Evolutionary conservation across 2,329 filamentous ascomycete species (phyloP), one percentile per base, ranked within the genome.

Genomic region (Venturia carpophila): DNA sequence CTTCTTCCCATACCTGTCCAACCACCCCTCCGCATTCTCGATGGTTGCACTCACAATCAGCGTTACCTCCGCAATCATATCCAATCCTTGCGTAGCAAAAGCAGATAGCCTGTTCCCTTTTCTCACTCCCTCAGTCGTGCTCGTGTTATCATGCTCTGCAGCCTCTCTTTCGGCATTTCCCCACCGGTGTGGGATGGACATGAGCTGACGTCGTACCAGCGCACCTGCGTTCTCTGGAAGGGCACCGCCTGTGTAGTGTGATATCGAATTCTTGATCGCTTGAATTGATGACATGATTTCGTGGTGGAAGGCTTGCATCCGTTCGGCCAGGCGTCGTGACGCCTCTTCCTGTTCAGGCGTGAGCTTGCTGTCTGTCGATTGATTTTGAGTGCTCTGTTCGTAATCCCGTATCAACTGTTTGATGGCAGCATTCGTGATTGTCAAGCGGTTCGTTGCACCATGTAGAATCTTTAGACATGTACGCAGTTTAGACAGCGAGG

Each of bases 11-110:
- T 96, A 80, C 24, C 87, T 82, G 66, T 92, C 89, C 69, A 93
- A 90, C 94, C 94, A 97, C 70, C 88, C 86, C 75, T 97, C 93
- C 0, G 94, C 94, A 70, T 90, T 94, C 65, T 90, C 84, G 64
- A 97, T 89, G 0, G 94, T 97, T 64, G 91, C 89, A 69, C 95
- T 90, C 10, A 97, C 83, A 1, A 97, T 90, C 5, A 87, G 86
- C 49, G 87, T 94, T 62, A 99, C 91, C 74, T 97, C 92, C 0
- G 86, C 84, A 82, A 97, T 92, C 88, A 97, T 96, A 70, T 97
- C 92, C 17, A 97, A 80, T 0, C 92, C 91, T 74, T 97, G 93
- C 71, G 89, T 89, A 7, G 93, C 93, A 63, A 97, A 85, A 1
- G 94, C 86, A 15, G 97, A 79, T 65, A 95, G 92, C 49, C 89